Percentiles rank a stretch among this genome's conserved stretches.
Conservation (phyloP, 805 yeast genomes). For the Lipomyces mesembrius region DNA sequence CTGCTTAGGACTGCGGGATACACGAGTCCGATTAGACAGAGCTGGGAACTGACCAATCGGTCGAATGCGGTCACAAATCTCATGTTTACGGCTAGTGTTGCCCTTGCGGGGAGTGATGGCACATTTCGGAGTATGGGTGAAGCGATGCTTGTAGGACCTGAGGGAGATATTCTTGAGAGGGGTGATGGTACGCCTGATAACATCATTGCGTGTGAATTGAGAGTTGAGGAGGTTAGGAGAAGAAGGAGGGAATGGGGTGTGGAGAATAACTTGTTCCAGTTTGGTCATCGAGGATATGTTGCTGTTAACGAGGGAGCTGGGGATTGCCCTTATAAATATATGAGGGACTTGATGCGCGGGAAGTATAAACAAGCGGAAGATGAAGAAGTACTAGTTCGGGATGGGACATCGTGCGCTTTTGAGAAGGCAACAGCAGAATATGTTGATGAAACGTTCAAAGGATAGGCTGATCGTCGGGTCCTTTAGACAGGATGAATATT, state of each 20-base stretch:
- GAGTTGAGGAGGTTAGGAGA: conserved; percentile 13
- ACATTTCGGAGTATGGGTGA: conserved; percentile 14
- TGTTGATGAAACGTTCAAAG: not conserved
- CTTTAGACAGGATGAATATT: conserved; percentile 1
- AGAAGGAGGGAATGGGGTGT: conserved; percentile 11
- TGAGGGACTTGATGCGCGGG: conserved; percentile 6
- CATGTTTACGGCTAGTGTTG: conserved; percentile 10
- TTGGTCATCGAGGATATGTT: conserved; percentile 17
- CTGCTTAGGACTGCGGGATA: conserved; percentile 11
- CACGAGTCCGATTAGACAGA: conserved; percentile 13
- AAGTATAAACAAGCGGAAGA: conserved; percentile 16
- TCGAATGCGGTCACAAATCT: conserved; percentile 9
- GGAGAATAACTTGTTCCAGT: conserved; percentile 11
- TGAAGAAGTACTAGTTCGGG: conserved; percentile 7
- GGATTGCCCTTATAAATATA: conserved; percentile 12
- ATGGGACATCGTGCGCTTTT: conserved; percentile 9
- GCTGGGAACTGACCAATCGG: conserved; percentile 12
- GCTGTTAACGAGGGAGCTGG: conserved; percentile 10
- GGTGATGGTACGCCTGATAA: conserved; percentile 11
- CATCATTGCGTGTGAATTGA: conserved; percentile 12
- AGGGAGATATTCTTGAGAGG: conserved; percentile 9
- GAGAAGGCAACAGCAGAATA: not conserved
- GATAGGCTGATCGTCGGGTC: not conserved
- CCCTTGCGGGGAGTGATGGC: conserved; percentile 13
- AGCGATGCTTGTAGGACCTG: conserved; percentile 14